A percentile compares a stretch with the other conserved stretches of the same genome.
Evolutionary conservation across 2,329 filamentous ascomycete species (phyloP).

Genomic region (Verticillium nonalfalfae): DNA sequence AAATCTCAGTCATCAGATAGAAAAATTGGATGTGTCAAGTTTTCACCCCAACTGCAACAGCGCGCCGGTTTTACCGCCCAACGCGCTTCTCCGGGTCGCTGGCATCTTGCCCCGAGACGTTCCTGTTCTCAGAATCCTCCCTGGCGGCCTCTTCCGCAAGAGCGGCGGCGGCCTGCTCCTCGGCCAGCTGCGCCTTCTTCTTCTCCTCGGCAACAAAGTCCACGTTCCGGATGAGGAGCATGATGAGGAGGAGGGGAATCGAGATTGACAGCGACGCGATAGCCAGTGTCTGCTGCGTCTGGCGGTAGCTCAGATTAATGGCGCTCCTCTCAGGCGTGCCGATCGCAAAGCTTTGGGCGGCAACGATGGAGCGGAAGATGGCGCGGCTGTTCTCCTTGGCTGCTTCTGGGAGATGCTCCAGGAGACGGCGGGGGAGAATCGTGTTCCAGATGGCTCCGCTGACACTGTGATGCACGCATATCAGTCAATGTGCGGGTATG

Average conservation of each 20-base stretch:
- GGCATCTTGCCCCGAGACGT: not conserved
- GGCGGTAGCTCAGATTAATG: slow-evolving; percentile 18
- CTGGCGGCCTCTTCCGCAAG: not conserved
- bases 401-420: slow-evolving; percentile 14
- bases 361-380: slow-evolving; percentile 17
- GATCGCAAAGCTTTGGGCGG: slow-evolving; percentile 15
- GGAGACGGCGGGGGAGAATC: slow-evolving; percentile 17
- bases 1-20: too few species aligned
- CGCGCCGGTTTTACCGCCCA: not conserved
- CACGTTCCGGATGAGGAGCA: slow-evolving; percentile 13
- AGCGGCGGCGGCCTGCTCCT: not conserved
- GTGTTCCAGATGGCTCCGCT: slow-evolving; percentile 29
- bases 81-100: not conserved
- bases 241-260: slow-evolving; percentile 10
- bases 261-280: slow-evolving; percentile 15
- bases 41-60: too few species aligned
- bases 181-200: not conserved
- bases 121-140: not conserved
- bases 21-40: too few species aligned
- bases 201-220: slow-evolving; percentile 6
- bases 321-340: slow-evolving; percentile 14
- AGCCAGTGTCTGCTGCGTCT: slow-evolving; percentile 19
- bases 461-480: slow-evolving; percentile 15
- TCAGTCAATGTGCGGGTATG: not conserved
- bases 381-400: slow-evolving; percentile 8